Evolutionary conservation across 306 rosid species (phyloP).

Genomic region (Lablab purpureus): DNA sequence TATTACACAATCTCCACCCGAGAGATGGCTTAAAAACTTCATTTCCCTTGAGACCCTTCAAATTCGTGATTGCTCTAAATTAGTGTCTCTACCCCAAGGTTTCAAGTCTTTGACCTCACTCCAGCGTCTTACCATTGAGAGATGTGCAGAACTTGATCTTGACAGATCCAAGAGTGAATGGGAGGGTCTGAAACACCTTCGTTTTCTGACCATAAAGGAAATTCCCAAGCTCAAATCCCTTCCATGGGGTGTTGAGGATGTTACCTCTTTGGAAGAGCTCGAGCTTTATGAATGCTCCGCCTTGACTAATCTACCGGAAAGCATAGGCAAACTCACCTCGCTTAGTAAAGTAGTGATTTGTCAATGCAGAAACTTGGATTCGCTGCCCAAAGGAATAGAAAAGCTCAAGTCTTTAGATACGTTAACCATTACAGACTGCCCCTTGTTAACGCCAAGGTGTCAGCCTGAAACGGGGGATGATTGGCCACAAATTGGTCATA

Average conservation of each 20-base stretch:
- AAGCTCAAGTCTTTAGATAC: background rate
- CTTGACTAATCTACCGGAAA: background rate
- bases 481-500: conserved; percentile 36
- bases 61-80: background rate
- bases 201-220: background rate
- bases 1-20: background rate
- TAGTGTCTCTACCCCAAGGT: background rate
- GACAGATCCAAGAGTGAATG: background rate
- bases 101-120: conserved; percentile 18
- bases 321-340: background rate
- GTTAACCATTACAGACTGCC: conserved; percentile 12
- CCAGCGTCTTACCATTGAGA: background rate
- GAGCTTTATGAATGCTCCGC: too few relatives aligned
- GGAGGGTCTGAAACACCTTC: conserved; percentile 20
- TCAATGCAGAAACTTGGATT: background rate
- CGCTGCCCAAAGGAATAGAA: conserved; percentile 23
- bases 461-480: conserved; percentile 43
- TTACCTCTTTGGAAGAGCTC: conserved; percentile 25
- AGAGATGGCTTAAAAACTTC: conserved; percentile 5
- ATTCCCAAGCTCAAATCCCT: conserved; percentile 32
- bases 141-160: background rate
- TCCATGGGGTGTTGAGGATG: conserved; percentile 1
- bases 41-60: conserved; percentile 7
- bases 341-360: conserved; percentile 16
- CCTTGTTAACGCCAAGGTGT: conserved; percentile 35